Base-by-base conservation (phyloP, 148 eudicot genomes). In the Euryodendron excelsum region DNA sequence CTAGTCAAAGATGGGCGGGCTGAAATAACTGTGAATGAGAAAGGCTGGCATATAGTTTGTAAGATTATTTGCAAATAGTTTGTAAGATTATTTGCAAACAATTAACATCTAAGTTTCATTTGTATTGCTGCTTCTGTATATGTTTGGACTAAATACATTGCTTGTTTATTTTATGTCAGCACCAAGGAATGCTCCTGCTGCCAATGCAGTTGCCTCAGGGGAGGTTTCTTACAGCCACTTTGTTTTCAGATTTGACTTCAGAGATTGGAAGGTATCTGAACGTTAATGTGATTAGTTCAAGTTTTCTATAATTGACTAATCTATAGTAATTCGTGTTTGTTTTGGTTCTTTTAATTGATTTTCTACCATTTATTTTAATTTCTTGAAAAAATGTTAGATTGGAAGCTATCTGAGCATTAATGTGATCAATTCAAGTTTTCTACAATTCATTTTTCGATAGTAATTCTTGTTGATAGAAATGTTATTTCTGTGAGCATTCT, bases 1-100 rank as follows among this genome's bases (percentile, higher is more conserved):
- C 86, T 96, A 17, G 91, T 86, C 47, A 96, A 93, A 85, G 99
- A 96, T 84, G 98, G 99, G 53, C 83, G 99, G 56, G 98, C 90
- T 73, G 88, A 90, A 85, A 85, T 92, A 27, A 59, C 78, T 13
- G 87, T 88, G 72, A 83, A 91, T 80, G 90, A 88, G 63, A 75
- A 85, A 50, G 95, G 97, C 77, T 81, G 82, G 73, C 94, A 91
- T 88, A 76, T 88, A 74, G 98, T 91, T 82, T 86, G 99, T 96
- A 93, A 93, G 98, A 61, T 50, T 50, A 58, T 55, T 66, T 45
- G 4, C 79, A 25, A 47, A 18, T 21, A n/a, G 33, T 74, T 23
- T 86, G 99, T 96, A 93, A 93, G 98, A 61, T 50, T 50, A 58
- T 55, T 66, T 45, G 4, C 79, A 25, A 47, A 18, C 27, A n/a